Conservation (phyloP, 2,329 filamentous ascomycete species). For the Alternaria infectoria region DNA sequence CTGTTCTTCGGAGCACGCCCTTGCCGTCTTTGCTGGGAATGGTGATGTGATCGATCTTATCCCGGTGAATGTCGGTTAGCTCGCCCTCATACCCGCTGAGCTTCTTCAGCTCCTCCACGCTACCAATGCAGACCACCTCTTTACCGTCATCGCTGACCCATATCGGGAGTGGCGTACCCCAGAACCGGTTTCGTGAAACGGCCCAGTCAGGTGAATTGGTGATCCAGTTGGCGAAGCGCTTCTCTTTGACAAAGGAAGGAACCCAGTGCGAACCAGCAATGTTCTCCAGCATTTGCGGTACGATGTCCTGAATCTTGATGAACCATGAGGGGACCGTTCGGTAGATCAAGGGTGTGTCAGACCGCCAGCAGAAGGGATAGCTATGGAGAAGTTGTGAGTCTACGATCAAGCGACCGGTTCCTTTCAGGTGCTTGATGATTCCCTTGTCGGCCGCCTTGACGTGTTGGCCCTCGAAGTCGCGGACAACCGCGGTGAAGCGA, state of each 20-base stretch:
- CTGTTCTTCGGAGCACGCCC: constrained; percentile 77
- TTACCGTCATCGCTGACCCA: constrained; percentile 92
- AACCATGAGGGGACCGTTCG: constrained; percentile 94
- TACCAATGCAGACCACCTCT: constrained; percentile 86
- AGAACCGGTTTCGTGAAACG: constrained; percentile 90
- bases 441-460: constrained; percentile 92
- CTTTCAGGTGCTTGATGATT: constrained; percentile 89
- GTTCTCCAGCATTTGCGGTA: constrained; percentile 88
- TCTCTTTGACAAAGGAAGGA: constrained; percentile 87
- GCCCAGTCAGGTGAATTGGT: constrained; percentile 93
- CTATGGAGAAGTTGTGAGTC: constrained; percentile 90
- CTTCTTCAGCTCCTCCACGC: constrained; percentile 80
- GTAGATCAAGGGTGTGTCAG: constrained; percentile 94
- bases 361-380: constrained; percentile 92
- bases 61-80: constrained; percentile 84
- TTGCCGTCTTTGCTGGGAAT: constrained; percentile 91
- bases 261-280: constrained; percentile 93
- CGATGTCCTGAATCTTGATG: constrained; percentile 81
- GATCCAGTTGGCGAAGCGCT: constrained; percentile 91
- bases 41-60: constrained; percentile 92
- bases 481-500: constrained; percentile 76
- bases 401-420: constrained; percentile 75
- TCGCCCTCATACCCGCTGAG: constrained; percentile 87
- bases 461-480: constrained; percentile 83
- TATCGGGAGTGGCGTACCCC: constrained; percentile 90